phyloP scores from a whole-genome alignment of 2,329 filamentous ascomycete genomes.

The Neoascochyta sp. region DNA sequence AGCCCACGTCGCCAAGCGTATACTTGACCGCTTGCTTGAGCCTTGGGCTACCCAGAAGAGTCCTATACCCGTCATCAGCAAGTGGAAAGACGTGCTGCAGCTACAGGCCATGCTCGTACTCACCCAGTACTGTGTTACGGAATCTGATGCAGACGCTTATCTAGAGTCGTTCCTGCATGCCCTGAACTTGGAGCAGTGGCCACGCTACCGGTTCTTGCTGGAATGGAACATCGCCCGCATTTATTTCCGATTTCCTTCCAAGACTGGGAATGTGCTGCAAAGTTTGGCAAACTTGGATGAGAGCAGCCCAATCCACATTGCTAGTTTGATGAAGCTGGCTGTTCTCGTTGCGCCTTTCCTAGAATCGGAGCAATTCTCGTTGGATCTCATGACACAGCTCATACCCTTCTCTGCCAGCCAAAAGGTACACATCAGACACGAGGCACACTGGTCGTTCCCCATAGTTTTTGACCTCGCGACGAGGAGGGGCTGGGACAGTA shows the following conservation, averaged over 20 bases:
- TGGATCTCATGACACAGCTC: conserved; percentile 41
- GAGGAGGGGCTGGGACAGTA: conserved; percentile 31
- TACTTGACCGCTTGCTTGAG: conserved; percentile 38
- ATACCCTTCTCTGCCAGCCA: conserved; percentile 46
- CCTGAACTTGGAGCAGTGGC: conserved; percentile 46
- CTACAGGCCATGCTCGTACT: conserved; percentile 47
- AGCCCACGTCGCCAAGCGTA: conserved; percentile 15
- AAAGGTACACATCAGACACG: conserved; percentile 52
- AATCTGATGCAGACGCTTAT: conserved; percentile 28
- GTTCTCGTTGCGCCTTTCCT: conserved; percentile 41
- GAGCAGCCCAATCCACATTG: conserved; percentile 46
- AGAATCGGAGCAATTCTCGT: conserved; percentile 38
- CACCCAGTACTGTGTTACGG: conserved; percentile 34
- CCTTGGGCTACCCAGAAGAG: conserved; percentile 45
- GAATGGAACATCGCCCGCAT: conserved; percentile 49
- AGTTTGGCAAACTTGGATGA: conserved; percentile 42
- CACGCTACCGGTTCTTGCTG: conserved; percentile 46
- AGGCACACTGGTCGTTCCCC: conserved; percentile 50
- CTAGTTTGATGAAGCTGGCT: conserved; percentile 48
- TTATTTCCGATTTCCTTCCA: conserved; percentile 35
- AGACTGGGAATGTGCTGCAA: conserved; percentile 33
- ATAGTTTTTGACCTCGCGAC: conserved; percentile 43
- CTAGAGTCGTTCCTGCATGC: conserved; percentile 40
- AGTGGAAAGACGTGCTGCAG: conserved; percentile 50
- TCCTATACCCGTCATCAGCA: conserved; percentile 44